Conservation (phyloP, 140 eudicot species). For the Ambrosia hybrid region DNA sequence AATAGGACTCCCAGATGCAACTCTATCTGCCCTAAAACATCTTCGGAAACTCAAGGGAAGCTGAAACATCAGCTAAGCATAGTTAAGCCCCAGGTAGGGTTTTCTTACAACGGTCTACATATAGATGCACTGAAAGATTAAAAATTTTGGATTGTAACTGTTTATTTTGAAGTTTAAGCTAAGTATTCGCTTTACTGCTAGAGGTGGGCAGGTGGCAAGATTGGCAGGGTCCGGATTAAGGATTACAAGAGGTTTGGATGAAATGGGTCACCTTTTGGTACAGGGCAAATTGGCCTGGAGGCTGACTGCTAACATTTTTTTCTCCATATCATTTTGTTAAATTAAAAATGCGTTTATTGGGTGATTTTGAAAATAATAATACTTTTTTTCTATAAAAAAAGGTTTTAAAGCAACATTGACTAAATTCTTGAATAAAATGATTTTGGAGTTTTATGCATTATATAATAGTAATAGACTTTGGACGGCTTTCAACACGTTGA, state of each 20-base stretch:
- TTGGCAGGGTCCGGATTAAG: background rate
- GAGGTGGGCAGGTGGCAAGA: background rate
- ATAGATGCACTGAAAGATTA: slow-evolving; percentile 4
- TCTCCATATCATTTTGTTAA: background rate
- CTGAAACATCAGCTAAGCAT: slow-evolving; percentile 21
- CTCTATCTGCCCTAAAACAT: slow-evolving; percentile 21
- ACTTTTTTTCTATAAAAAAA: background rate
- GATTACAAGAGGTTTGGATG: background rate
- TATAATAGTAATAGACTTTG: background rate
- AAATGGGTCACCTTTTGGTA: background rate
- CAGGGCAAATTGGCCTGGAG: background rate
- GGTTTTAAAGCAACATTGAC: background rate
- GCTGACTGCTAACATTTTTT: background rate
- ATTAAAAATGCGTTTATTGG: background rate
- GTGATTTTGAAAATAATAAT: too few species aligned
- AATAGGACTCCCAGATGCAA: slow-evolving; percentile 17
- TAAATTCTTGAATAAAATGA: background rate
- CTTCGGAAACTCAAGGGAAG: slow-evolving; percentile 23
- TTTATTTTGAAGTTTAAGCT: slow-evolving; percentile 3
- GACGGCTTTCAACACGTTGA: background rate
- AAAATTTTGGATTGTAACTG: slow-evolving; percentile 4
- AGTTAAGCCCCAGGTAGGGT: slow-evolving; percentile 33
- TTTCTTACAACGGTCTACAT: background rate
- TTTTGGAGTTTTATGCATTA: background rate
- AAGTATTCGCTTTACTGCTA: background rate